Base-by-base conservation (phyloP, 2,329 filamentous ascomycete species). In the Sporothrix pallida region DNA sequence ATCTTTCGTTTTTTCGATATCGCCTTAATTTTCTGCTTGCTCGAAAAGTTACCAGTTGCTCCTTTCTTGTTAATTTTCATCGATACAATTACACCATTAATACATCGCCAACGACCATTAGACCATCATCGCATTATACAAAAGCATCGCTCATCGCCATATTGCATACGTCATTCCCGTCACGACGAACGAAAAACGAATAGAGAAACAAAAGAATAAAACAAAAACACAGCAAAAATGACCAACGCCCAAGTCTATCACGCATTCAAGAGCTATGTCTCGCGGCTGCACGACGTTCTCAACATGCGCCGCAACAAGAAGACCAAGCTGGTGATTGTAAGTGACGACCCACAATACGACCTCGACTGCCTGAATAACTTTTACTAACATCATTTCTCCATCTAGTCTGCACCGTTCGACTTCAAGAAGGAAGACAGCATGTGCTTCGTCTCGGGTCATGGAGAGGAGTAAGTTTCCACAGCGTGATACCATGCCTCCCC, bases 391-490 rank as follows among this genome's bases (percentile, higher is more conserved):
- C 3, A 2, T 17, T 12, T 46, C 23, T 31, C n/a, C 13, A 42
- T 52, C 17, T 74, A 90, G 88, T 89, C 87, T 69, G 84, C 85
- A 10, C 88, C 88, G 0, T 90, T 88, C 80, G 84, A 89, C 79
- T 86, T 90, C 78, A 86, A 87, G 78, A 85, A 84, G 74, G 87
- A 88, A 78, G 81, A 83, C n/a, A 82, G 86, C 56, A 81, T 72
- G 23, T 26, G 70, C 63, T 52, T 80, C 60, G 81, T 90, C 15
- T 87, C 87, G 2, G 88, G 88, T 54, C 86, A 86, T 63, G 84
- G 88, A 76, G 87, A 89, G 77, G 87, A 91, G 88, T 90, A 84
- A 80, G 87, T 58, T 3, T 42, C n/a, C 48, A 67, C 62, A 10
- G 54, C 42, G 67, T 54, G 26, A 37, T 17, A 37, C 12, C 2